Base-by-base conservation (phyloP, 805 yeast species). In the Pichia membranifaciens region DNA sequence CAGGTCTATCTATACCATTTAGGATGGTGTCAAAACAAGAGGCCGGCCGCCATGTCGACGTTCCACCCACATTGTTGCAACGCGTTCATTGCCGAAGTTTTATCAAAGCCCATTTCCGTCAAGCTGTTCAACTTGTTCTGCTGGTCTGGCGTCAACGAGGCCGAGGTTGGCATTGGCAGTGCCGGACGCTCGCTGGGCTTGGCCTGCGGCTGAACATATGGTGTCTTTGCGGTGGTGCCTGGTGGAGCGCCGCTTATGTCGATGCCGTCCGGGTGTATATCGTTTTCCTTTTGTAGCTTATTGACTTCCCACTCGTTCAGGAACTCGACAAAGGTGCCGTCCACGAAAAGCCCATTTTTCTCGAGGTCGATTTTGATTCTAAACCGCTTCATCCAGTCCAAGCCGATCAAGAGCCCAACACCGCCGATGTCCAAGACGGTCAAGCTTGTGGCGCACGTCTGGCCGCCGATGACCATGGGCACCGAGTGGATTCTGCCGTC, bases 361-460 rank as follows among this genome's bases (percentile, higher is more conserved):
- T 74, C 74, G 55, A 93, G 71, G 62, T 93, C 96, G 44, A 93
- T 79, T 34, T 73, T 68, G 42, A 95, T 95, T 60, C 82, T 89
- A 63, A 89, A 91, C 54, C 96, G 80, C 65, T 84, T 82, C 58
- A 93, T 73, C 96, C 91, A 77, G 64, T 93, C 99, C 44, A 93
- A 71, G 0, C 99, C 99, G 29, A 93, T 72, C 36, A 93, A 68
- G 54, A 90, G 71, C 54, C 88, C 96, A 20, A 81, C 82, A 22
- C 47, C 45, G 8, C 69, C 71, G 1, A 84, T 75, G 51, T 91
- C 95, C 43, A 91, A 59, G 3, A 86, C 85, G 1, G 82, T 78
- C 57, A 86, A 81, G 41, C 82, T 73, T 57, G 88, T 81, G 4
- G 88, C 82, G 49, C 83, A 73, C 58, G 67, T 78, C 13, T 74